Base-by-base conservation (phyloP, 345 rosid species). In the Lepidium sativum region DNA sequence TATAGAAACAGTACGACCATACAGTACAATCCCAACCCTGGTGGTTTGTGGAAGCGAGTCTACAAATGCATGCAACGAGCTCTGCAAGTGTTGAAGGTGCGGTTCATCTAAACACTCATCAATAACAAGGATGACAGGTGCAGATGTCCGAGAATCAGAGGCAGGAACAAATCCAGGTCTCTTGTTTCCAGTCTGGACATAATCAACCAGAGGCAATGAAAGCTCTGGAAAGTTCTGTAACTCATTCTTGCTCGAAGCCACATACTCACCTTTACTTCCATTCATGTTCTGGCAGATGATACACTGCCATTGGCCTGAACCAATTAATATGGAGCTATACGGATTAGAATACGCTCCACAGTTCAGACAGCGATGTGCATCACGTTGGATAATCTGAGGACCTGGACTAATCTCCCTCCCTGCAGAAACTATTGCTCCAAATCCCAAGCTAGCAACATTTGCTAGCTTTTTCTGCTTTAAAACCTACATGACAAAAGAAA, bases 271-370 rank as follows among this genome's bases (percentile, higher is more conserved):
- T 76, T 73, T 82, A 77, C 97, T 95, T 42, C 81, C 91, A 77
- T 88, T 86, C 78, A 95, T 63, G 47, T 56, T 79, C 67, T 67
- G 40, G 77, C 96, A 95, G 61, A 95, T 80, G 40, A 91, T 81
- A 49, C 99, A 95, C 66, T 95, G 95, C 99, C 96, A 95, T 71
- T 95, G 95, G 52, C 97, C 99, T 14, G 96, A 91, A 47, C 99
- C 86, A 72, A 88, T 76, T 69, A 95, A 75, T 62, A 91, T 77
- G 65, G 86, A 80, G 83, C 88, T 85, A 40, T 86, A 86, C 15
- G 84, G 65, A 82, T 95, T 91, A n/a, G 90, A 76, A 82, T 83
- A 95, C 14, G 96, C 99, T 69, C 97, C 96, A 76, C 97, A 91
- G 57, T 86, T 82, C 13, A 76, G 80, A 79, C 98, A 95, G 54